phyloP scores from a whole-genome alignment of 2,329 filamentous ascomycete genomes.

The Ophioceras dolichostomum region DNA sequence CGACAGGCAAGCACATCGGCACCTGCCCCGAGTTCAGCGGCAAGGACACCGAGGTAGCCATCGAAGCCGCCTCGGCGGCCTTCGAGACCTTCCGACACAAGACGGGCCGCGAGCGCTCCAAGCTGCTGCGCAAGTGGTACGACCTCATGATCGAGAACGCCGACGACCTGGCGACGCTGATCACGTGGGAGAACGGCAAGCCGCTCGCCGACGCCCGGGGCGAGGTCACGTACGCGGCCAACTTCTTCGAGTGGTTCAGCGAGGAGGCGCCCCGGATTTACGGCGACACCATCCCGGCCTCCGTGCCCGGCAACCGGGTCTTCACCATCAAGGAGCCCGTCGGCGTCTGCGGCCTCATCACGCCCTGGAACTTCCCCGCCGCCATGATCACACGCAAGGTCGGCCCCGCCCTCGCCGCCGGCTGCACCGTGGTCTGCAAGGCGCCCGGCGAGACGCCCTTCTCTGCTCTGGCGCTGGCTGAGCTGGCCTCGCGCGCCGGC shows the following conservation, averaged over 20 bases:
- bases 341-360: conserved; percentile 72
- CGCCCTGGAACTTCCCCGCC: conserved; percentile 80
- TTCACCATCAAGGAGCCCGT: conserved; percentile 74
- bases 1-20: conserved; percentile 69
- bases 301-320: conserved; percentile 59
- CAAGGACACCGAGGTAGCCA: conserved; percentile 68
- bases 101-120: conserved; percentile 63
- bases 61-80: conserved; percentile 69
- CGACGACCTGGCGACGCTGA: conserved; percentile 69
- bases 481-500: conserved; percentile 75
- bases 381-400: conserved; percentile 65
- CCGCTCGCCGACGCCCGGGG: conserved; percentile 62
- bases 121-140: conserved; percentile 69
- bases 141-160: conserved; percentile 66
- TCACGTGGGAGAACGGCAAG: conserved; percentile 88
- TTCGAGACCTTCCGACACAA: conserved; percentile 58
- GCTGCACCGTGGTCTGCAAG: conserved; percentile 89
- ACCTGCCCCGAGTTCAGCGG: conserved; percentile 74
- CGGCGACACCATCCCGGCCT: conserved; percentile 63
- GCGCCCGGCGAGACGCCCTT: conserved; percentile 87
- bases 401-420: conserved; percentile 73
- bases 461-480: conserved; percentile 75
- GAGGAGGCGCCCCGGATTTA: conserved; percentile 66
- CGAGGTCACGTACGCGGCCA: conserved; percentile 60
- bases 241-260: conserved; percentile 71